A percentile compares a stretch with the other conserved stretches of the same genome.
Evolutionary conservation across 495 filamentous ascomycete genomes (phyloP).

Genomic region (Aspergillus sclerotioniger): DNA sequence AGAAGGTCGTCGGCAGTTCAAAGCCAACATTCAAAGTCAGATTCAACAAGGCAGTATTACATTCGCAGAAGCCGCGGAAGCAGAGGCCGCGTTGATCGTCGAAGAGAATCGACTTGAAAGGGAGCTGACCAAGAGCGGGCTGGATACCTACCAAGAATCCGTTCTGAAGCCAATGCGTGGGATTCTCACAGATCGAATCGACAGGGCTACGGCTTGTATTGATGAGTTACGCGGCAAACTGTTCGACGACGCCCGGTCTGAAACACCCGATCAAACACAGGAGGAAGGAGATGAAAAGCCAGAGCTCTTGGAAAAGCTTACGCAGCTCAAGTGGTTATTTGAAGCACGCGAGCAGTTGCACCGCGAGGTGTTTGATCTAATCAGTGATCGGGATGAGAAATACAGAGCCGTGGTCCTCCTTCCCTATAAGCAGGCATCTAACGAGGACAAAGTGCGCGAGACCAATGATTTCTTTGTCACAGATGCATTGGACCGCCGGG

Average conservation of each 20-base stretch:
- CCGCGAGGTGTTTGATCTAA: constrained; percentile 76
- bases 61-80: constrained; percentile 77
- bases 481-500: constrained; percentile 67
- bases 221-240: constrained; percentile 67
- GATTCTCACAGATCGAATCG: constrained; percentile 63
- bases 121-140: constrained; percentile 64
- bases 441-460: constrained; percentile 70
- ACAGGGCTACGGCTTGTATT: constrained; percentile 62
- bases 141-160: constrained; percentile 71
- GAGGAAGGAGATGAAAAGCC: constrained; percentile 95
- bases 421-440: constrained; percentile 70
- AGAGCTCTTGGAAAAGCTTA: constrained; percentile 90
- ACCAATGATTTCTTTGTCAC: constrained; percentile 77
- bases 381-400: constrained; percentile 77
- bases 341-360: constrained; percentile 87
- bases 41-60: constrained; percentile 72
- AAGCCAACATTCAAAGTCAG: constrained; percentile 66
- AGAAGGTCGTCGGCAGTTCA: constrained; percentile 51
- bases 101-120: constrained; percentile 61
- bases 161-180: constrained; percentile 78
- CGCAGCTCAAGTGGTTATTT: constrained; percentile 95
- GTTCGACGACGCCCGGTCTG: constrained; percentile 68
- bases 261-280: constrained; percentile 76
- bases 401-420: constrained; percentile 78
- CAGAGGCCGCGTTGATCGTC: constrained; percentile 62